Conservation (phyloP, 2,329 filamentous ascomycete species). For the Xylariaceae sp. region DNA sequence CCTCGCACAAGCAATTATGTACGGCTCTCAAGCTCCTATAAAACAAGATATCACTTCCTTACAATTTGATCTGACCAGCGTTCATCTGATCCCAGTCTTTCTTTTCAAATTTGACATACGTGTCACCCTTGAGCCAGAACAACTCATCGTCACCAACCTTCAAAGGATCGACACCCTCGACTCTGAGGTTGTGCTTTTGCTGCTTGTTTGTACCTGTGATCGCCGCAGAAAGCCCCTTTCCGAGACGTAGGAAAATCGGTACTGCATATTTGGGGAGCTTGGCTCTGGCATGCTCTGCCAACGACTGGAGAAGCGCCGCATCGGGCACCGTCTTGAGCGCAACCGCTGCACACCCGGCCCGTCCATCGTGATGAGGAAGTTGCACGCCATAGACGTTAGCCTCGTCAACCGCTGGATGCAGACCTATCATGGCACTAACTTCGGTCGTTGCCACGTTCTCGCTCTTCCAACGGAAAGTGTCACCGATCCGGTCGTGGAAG, state of each 20-base stretch:
- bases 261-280: constrained; percentile 76
- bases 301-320: constrained; percentile 57
- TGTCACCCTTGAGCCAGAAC: constrained; percentile 70
- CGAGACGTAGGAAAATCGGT: constrained; percentile 77
- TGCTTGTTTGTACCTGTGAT: constrained; percentile 89
- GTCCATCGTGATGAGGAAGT: constrained; percentile 81
- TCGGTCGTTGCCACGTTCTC: constrained; percentile 86
- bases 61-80: constrained; percentile 75
- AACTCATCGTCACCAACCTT: constrained; percentile 58
- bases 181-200: constrained; percentile 77
- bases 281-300: constrained; percentile 64
- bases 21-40: too few relatives aligned
- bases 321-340: constrained; percentile 57
- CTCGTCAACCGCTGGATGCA: constrained; percentile 71
- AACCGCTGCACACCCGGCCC: constrained; percentile 81
- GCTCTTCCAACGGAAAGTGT: constrained; percentile 82
- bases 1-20: too few relatives aligned
- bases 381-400: constrained; percentile 87
- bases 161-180: constrained; percentile 74
- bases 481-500: constrained; percentile 82
- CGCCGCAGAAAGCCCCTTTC: constrained; percentile 62
- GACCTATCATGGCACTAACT: constrained; percentile 76
- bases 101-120: constrained; percentile 71
- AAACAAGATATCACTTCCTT: constrained; percentile 25
- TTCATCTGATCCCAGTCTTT: constrained; percentile 73